Conservation (phyloP, 106 monocot species). For the Phalaenopsis equestris region DNA sequence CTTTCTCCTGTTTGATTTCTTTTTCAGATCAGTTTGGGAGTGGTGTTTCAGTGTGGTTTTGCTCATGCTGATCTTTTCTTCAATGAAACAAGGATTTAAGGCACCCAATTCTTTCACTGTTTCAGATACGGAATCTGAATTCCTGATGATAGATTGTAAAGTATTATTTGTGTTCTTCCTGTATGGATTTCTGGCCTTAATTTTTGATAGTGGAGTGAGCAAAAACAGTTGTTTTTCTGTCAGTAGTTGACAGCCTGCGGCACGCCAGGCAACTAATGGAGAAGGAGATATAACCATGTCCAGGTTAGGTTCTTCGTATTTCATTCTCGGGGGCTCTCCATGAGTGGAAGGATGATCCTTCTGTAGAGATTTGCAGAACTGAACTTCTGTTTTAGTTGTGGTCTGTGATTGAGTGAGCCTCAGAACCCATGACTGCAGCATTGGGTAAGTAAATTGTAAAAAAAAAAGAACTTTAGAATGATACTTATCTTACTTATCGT, state of each 20-base stretch:
- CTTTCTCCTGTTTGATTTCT: slow-evolving; percentile 17
- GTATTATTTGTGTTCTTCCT: slow-evolving; percentile 1
- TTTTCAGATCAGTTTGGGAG: slow-evolving; percentile 10
- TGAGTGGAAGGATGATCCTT: neutral
- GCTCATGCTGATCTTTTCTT: neutral
- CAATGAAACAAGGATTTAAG: slow-evolving; percentile 7
- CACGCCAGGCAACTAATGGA: slow-evolving; percentile 79
- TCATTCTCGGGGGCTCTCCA: neutral
- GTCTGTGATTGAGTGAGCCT: slow-evolving; percentile 42
- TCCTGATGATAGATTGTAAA: slow-evolving; percentile 3
- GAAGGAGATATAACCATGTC: slow-evolving; percentile 77
- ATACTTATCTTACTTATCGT: too few species aligned
- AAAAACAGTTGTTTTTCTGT: slow-evolving; percentile 73
- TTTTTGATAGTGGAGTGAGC: slow-evolving; percentile 52
- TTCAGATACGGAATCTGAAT: neutral
- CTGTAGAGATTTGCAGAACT: slow-evolving; percentile 2
- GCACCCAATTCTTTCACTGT: slow-evolving; percentile 2
- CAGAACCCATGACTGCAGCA: slow-evolving; percentile 52
- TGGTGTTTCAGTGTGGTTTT: neutral
- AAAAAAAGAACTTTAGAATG: neutral
- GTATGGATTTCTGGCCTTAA: slow-evolving; percentile 14
- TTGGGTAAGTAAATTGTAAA: neutral
- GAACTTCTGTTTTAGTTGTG: slow-evolving; percentile 1
- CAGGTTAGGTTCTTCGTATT: slow-evolving; percentile 5
- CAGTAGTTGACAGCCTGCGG: slow-evolving; percentile 37